These are phyloP conservation scores for Alternaria dauci DNA, from an alignment of 2,329 filamentous ascomycete genomes.

Conservation along the genomic window DNA sequence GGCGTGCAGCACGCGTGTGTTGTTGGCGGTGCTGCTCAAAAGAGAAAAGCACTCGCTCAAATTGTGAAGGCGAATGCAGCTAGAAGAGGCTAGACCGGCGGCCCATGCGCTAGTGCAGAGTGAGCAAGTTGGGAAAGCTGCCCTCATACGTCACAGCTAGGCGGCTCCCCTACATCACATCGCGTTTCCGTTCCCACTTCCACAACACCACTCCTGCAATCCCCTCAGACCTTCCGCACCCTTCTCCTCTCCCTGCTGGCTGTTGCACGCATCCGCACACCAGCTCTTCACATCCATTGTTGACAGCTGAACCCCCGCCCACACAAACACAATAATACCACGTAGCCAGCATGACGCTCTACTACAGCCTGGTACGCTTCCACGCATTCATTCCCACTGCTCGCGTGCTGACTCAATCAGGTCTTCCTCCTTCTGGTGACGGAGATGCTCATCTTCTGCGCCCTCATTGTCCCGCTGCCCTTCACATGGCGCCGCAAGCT, in stretches of 20 bases:
- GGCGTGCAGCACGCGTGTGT: conserved; percentile 15
- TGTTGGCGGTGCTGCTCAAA: conserved; percentile 20
- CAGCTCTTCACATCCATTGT: conserved; percentile 9
- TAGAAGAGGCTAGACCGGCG: conserved; percentile 26
- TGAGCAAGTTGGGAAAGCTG: conserved; percentile 18
- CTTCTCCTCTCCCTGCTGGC: conserved; percentile 5
- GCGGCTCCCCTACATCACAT: conserved; percentile 32
- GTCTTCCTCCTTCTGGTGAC: conserved; percentile 83
- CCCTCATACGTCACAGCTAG: conserved; percentile 47
- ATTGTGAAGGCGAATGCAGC: conserved; percentile 28
- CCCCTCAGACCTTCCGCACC: conserved; percentile 11
- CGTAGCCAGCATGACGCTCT: conserved; percentile 69
- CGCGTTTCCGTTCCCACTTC: conserved; percentile 27
- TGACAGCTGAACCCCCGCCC: conserved; percentile 31
- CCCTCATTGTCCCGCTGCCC: conserved; percentile 85
- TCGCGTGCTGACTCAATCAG: conserved; percentile 56
- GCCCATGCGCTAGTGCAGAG: conserved; percentile 19
- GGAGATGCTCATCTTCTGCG: conserved; percentile 83
- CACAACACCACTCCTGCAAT: conserved; percentile 23
- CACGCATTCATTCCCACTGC: not conserved
- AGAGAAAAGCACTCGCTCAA: conserved; percentile 25
- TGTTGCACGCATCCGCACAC: not conserved
- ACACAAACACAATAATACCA: conserved; percentile 39
- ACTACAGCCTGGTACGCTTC: conserved; percentile 70
- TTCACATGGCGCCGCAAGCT: conserved; percentile 85